Percentiles rank a stretch among this genome's conserved stretches.
These are phyloP conservation scores for Erucastrum elatum DNA, from an alignment of 345 rosid species.

Conservation along the genomic window DNA sequence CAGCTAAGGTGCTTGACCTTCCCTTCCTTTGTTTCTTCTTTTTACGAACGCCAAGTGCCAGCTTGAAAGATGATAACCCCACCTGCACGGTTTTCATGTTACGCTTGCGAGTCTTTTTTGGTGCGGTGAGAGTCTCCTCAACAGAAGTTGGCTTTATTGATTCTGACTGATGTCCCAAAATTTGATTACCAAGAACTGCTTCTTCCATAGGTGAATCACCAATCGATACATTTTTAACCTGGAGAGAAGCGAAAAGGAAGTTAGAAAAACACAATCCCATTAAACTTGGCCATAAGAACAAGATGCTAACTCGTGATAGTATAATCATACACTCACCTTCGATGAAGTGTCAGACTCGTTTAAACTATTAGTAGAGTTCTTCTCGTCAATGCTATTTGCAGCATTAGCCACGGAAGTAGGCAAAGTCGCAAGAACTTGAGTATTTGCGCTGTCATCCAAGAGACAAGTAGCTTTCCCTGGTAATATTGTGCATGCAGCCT, in stretches of 20 bases:
- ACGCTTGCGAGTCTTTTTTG: conserved; percentile 50
- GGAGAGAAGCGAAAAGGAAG: conserved; percentile 25
- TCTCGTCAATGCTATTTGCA: conserved; percentile 22
- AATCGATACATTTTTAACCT: conserved; percentile 40
- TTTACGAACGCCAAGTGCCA: conserved; percentile 43
- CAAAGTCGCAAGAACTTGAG: conserved; percentile 27
- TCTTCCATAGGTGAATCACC: conserved; percentile 29
- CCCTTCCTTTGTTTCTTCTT: conserved; percentile 58
- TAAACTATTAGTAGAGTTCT: conserved; percentile 23
- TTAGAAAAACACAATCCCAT: conserved; percentile 28
- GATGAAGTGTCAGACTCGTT: conserved; percentile 29
- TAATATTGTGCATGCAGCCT: not conserved
- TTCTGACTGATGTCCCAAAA: conserved; percentile 26
- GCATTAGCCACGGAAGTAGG: conserved; percentile 28
- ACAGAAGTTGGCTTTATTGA: conserved; percentile 28
- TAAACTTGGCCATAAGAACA: conserved; percentile 8
- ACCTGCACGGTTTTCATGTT: conserved; percentile 38
- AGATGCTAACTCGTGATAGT: not conserved
- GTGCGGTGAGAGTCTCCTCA: conserved; percentile 25
- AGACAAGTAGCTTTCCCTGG: not conserved
- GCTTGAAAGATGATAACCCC: conserved; percentile 51
- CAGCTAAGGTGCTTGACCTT: conserved; percentile 33
- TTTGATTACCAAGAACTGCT: conserved; percentile 35
- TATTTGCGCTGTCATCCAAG: conserved; percentile 18
- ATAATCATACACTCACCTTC: conserved; percentile 44